Conservation (phyloP, 192 early-diverging fungal genomes). For the Podila epicladia region DNA sequence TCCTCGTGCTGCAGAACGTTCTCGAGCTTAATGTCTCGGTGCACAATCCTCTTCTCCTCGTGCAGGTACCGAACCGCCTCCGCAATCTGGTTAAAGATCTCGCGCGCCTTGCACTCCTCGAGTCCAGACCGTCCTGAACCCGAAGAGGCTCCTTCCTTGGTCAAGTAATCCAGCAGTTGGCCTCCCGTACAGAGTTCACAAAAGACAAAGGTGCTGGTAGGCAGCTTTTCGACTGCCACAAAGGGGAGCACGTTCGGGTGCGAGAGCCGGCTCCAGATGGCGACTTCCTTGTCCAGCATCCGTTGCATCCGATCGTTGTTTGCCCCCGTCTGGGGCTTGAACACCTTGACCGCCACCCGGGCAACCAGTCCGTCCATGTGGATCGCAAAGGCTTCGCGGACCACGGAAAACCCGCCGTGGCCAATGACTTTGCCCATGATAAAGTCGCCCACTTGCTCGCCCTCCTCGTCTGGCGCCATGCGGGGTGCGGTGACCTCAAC, state of each 20-base stretch:
- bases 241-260: slow-evolving; percentile 77
- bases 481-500: slow-evolving; percentile 20
- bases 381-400: slow-evolving; percentile 69
- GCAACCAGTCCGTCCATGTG: slow-evolving; percentile 12
- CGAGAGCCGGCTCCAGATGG: slow-evolving; percentile 71
- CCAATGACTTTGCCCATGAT: slow-evolving; percentile 75
- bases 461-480: slow-evolving; percentile 61
- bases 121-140: slow-evolving; percentile 34
- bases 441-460: slow-evolving; percentile 80
- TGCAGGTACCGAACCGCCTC: slow-evolving; percentile 88
- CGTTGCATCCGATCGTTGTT: slow-evolving; percentile 55
- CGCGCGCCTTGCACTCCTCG: slow-evolving; percentile 59
- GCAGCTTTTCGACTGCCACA: slow-evolving; percentile 72
- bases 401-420: slow-evolving; percentile 78
- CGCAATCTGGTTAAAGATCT: slow-evolving; percentile 79
- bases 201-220: slow-evolving; percentile 76
- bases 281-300: slow-evolving; percentile 71
- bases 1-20: slow-evolving; percentile 81
- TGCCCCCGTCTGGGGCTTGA: slow-evolving; percentile 58
- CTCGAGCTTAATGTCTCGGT: slow-evolving; percentile 94
- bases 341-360: slow-evolving; percentile 75
- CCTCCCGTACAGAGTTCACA: slow-evolving; percentile 74
- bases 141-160: slow-evolving; percentile 12
- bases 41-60: slow-evolving; percentile 72
- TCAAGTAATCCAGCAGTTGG: slow-evolving; percentile 67